Base-by-base conservation (phyloP, 75 land plant genomes). In the Pseudotsuga menziesii region DNA sequence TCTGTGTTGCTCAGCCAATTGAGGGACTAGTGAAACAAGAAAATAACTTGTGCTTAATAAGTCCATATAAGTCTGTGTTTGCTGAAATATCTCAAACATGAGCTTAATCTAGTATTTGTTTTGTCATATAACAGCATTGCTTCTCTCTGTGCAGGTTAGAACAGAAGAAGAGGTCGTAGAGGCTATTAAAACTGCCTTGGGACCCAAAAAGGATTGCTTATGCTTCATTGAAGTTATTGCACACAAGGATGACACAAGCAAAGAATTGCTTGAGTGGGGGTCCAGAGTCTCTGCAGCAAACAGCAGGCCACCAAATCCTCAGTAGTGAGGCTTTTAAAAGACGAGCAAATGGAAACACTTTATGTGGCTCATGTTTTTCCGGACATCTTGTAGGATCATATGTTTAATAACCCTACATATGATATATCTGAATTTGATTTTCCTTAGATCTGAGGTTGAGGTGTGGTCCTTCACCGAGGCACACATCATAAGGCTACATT, bases 221-320 rank as follows among this genome's bases (percentile, higher is more conserved):
- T 93, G 95, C 71, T 93, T 93, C 80, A 87, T 93, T 27, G 95
- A 93, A 78, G 82, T 87, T 16, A 77, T 87, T 39, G 79, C 79
- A n/a, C 93, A 91, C 88, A 93, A 89, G 77, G 91, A 93, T 76
- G 95, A 93, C 77, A 93, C 95, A 9, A 93, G 95, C 82, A 93
- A 87, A 67, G 95, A 93, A 82, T 82, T 93, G 63, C 86, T 93
- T 4, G 93, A 93, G 56, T 91, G 95, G 93, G 95, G 95, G n/a
- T 89, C 93, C 12, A 84, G 93, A 23, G 93, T 93, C n/a, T 74
- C 93, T 22, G 83, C 95, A 14, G 95, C 95, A 59, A 93, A 93
- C 78, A 76, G 95, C 80, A 83, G 94, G 48, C 89, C 94, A 73
- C 92, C 94, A 23, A 92, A 92, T 69, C 94, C 94, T 48, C 94